phyloP scores from a whole-genome alignment of 2,329 filamentous ascomycete species.

The Xylariaceae sp. region DNA sequence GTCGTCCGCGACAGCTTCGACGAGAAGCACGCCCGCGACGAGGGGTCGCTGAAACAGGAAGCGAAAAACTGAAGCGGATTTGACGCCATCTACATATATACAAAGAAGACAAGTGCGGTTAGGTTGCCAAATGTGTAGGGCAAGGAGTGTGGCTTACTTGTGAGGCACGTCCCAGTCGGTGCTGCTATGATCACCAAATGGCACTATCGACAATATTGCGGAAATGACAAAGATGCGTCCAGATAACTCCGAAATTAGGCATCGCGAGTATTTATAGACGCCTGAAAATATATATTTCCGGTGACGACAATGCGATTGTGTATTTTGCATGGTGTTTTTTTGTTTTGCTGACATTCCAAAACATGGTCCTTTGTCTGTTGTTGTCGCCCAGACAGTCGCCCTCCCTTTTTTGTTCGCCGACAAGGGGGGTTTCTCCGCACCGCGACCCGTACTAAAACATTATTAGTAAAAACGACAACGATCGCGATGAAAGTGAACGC shows the following conservation, averaged over 20 bases:
- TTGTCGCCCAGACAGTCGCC: no score
- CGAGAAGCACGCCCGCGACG: slow-evolving; percentile 16
- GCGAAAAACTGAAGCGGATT: slow-evolving; percentile 6
- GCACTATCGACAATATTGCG: not conserved
- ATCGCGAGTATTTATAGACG: not conserved
- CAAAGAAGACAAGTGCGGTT: slow-evolving; percentile 3
- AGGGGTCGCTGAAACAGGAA: slow-evolving; percentile 11
- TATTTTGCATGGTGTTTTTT: not conserved
- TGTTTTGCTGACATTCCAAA: not conserved
- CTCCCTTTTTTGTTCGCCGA: no score
- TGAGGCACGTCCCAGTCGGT: slow-evolving; percentile 9
- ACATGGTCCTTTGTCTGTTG: not conserved
- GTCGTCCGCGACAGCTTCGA: not conserved
- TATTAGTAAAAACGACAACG: no score
- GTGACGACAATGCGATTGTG: slow-evolving; percentile 8
- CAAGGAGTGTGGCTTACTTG: slow-evolving; percentile 18
- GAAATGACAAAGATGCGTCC: not conserved
- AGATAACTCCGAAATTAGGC: not conserved
- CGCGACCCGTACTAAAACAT: not conserved
- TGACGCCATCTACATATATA: not conserved
- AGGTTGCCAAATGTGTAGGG: not conserved
- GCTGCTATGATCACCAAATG: not conserved
- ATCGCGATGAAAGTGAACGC: not conserved
- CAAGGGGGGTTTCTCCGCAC: not conserved
- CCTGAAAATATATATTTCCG: not conserved